Conservation (phyloP, 2,329 filamentous ascomycete genomes). For the Pseudogymnoascus sp. region DNA sequence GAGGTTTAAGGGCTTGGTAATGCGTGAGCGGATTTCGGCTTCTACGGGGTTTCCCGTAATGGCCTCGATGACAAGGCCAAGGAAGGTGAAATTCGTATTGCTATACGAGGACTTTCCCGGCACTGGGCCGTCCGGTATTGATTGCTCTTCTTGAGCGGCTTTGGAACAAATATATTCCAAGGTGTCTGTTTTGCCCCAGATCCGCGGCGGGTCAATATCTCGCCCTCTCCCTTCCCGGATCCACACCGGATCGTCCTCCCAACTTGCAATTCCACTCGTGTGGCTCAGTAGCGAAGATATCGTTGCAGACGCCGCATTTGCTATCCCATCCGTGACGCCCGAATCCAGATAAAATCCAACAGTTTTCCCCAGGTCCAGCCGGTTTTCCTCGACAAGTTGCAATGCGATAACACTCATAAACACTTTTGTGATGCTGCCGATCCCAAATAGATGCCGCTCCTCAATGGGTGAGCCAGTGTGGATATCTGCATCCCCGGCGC, state of each 20-base stretch:
- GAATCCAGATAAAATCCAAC: constrained; percentile 1
- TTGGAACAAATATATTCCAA: constrained; percentile 13
- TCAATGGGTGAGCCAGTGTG: background rate
- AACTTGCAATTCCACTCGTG: constrained; percentile 13
- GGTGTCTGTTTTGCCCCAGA: constrained; percentile 13
- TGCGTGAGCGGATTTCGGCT: constrained; percentile 11
- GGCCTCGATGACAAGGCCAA: constrained; percentile 13
- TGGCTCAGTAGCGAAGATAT: constrained; percentile 13
- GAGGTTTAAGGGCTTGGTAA: constrained; percentile 11
- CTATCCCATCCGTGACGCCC: constrained; percentile 4
- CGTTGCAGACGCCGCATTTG: constrained; percentile 11
- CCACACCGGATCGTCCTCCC: constrained; percentile 16
- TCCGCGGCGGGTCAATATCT: constrained; percentile 10
- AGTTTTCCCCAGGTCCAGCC: constrained; percentile 10
- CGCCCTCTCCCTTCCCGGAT: constrained; percentile 13
- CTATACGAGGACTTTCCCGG: constrained; percentile 10
- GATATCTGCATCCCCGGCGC: constrained; percentile 7
- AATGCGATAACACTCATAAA: constrained; percentile 15
- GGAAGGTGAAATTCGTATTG: constrained; percentile 12
- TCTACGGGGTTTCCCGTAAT: constrained; percentile 11
- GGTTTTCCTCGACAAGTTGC: constrained; percentile 14
- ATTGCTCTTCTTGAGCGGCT: background rate
- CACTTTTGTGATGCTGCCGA: constrained; percentile 18
- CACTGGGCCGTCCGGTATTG: background rate
- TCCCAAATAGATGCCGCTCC: constrained; percentile 11